Conservation (phyloP, 257 asterid genomes). For the Ajuga chamaepitys region DNA sequence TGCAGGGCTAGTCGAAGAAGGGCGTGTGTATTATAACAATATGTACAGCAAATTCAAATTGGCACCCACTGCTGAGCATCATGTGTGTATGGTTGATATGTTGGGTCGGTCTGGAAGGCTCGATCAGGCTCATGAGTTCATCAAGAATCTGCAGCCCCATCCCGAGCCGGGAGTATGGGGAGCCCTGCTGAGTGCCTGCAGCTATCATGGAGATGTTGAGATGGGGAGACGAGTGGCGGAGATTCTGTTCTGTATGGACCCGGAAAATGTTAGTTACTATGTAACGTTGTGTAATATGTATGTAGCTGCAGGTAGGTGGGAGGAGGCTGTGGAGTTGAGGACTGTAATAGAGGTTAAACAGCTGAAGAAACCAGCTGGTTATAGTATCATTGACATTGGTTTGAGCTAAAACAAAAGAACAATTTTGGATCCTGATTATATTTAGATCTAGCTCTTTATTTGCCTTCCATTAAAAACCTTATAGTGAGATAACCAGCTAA, state of each 20-base stretch:
- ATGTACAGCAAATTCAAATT: conserved; percentile 29
- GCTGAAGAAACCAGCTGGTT: conserved; percentile 44
- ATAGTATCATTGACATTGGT: conserved; percentile 41
- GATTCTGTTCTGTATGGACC: conserved; percentile 36
- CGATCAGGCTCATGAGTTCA: conserved; percentile 36
- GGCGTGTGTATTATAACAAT: conserved; percentile 31
- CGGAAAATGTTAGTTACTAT: conserved; percentile 55
- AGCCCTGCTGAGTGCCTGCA: conserved; percentile 56
- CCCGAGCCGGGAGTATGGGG: conserved; percentile 51
- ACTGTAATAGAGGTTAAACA: conserved; percentile 32
- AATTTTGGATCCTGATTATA: no score
- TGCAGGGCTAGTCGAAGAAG: conserved; percentile 52
- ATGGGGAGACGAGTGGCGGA: conserved; percentile 52
- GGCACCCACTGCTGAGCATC: conserved; percentile 42
- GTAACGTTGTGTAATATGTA: conserved; percentile 48
- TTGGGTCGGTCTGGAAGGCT: conserved; percentile 56
- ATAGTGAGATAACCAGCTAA: no score
- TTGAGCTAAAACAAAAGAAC: conserved; percentile 7
- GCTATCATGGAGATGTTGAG: conserved; percentile 49
- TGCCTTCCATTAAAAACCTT: no score
- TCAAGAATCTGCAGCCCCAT: conserved; percentile 25
- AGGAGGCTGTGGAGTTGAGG: conserved; percentile 63
- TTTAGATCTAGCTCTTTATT: no score
- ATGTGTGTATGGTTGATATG: conserved; percentile 51
- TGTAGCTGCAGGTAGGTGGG: conserved; percentile 61